Evolutionary conservation across 78 protist species (phyloP).

Genomic region (Dictyostelium purpureum): DNA sequence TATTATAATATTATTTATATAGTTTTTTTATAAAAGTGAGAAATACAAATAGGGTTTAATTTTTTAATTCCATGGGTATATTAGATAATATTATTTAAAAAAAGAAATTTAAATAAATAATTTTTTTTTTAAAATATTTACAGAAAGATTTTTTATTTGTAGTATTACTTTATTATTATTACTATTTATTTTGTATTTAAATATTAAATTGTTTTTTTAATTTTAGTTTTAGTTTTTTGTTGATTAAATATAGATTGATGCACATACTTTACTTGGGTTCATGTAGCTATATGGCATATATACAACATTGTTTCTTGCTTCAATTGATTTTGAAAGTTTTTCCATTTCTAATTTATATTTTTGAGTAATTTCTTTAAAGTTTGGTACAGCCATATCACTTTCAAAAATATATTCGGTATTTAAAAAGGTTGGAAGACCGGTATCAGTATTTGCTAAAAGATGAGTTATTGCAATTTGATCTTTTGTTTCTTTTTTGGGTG

Average conservation of each 20-base stretch:
- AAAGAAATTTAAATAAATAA: too few species aligned
- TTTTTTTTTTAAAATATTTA: too few species aligned
- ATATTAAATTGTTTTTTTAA: not conserved
- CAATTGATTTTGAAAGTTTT: not conserved
- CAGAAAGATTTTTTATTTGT: too few species aligned
- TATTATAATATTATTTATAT: too few species aligned
- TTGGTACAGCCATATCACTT: not conserved
- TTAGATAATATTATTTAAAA: too few species aligned
- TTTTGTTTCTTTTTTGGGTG: slow-evolving; percentile 29
- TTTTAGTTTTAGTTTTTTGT: not conserved
- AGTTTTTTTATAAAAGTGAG: too few species aligned
- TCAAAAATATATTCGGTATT: not conserved
- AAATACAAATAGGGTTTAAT: too few species aligned
- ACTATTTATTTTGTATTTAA: too few species aligned
- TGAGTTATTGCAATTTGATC: slow-evolving; percentile 40
- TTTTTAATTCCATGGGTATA: too few species aligned
- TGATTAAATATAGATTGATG: slow-evolving; percentile 4
- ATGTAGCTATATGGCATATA: slow-evolving; percentile 22
- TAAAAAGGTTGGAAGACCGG: slow-evolving; percentile 30
- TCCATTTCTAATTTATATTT: not conserved
- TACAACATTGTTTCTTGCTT: slow-evolving; percentile 2
- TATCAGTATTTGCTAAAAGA: slow-evolving; percentile 39
- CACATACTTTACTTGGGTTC: slow-evolving; percentile 40
- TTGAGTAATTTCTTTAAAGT: not conserved
- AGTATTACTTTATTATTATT: too few species aligned